phyloP scores from a whole-genome alignment of 2,329 filamentous ascomycete species.

The Colletotrichum noveboracense region DNA sequence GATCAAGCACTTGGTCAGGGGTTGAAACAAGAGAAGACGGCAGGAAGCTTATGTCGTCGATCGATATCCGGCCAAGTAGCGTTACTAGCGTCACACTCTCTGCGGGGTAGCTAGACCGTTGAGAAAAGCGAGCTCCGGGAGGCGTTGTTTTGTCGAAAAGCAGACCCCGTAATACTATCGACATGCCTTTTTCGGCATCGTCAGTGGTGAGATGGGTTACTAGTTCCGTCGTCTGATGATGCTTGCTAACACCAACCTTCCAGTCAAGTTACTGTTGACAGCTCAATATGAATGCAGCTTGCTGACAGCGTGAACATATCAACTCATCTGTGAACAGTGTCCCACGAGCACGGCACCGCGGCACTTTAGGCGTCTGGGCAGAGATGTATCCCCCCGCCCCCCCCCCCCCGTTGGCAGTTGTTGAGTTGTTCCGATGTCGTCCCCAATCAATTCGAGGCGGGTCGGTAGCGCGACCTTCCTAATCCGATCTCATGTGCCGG shows the following conservation, averaged over 20 bases:
- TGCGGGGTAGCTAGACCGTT: not conserved
- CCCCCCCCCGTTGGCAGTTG: not conserved
- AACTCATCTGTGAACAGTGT: not conserved
- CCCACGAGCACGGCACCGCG: not conserved
- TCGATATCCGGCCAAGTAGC: not conserved
- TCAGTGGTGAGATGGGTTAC: not conserved
- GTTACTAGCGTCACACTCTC: not conserved
- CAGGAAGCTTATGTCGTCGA: conserved; percentile 5
- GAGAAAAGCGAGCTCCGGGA: not conserved
- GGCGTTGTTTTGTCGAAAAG: not conserved
- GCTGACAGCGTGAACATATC: not conserved
- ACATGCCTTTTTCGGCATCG: not conserved
- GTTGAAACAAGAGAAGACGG: not conserved
- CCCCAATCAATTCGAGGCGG: not conserved
- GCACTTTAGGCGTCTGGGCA: conserved; percentile 6
- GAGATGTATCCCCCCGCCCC: no score
- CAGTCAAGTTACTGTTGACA: no score
- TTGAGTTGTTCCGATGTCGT: not conserved
- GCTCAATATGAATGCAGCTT: not conserved
- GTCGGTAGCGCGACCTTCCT: not conserved
- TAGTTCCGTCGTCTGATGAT: not conserved
- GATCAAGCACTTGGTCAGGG: not conserved
- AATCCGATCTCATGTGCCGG: conserved; percentile 3
- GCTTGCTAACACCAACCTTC: no score
- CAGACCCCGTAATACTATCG: not conserved